Percentiles rank a stretch among this genome's conserved stretches.
These are phyloP conservation scores for Ceriops tagal DNA, from an alignment of 345 rosid species.

Conservation along the genomic window DNA sequence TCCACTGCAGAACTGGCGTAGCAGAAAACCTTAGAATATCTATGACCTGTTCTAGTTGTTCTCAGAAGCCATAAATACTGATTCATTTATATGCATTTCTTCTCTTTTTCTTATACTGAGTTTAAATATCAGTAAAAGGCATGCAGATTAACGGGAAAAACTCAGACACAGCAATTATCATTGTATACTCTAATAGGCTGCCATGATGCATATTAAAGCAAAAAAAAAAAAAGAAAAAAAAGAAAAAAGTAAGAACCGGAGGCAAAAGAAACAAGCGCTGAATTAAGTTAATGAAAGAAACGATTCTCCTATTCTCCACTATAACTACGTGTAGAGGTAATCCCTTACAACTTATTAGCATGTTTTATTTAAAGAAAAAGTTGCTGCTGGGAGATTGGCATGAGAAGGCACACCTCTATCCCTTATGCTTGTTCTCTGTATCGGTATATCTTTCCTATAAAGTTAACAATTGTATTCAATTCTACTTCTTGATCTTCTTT, in stretches of 20 bases:
- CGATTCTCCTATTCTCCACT: constrained; percentile 46
- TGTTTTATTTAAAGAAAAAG: constrained; percentile 44
- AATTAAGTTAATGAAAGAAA: constrained; percentile 30
- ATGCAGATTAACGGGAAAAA: neutral
- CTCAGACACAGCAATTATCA: neutral
- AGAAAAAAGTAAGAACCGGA: constrained; percentile 5
- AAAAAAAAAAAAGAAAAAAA: constrained; percentile 5
- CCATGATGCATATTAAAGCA: neutral
- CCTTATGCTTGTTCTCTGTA: constrained; percentile 43
- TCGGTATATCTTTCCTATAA: constrained; percentile 26
- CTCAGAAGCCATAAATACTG: no score
- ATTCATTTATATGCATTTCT: no score
- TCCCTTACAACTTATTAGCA: constrained; percentile 45
- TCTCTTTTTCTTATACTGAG: no score
- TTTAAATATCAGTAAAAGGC: no score
- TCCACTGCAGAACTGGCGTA: no score
- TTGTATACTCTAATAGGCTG: neutral
- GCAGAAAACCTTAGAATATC: no score
- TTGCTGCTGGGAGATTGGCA: constrained; percentile 32
- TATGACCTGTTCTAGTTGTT: no score
- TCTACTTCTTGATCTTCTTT: constrained; percentile 79
- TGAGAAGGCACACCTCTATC: constrained; percentile 37
- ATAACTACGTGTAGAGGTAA: constrained; percentile 34
- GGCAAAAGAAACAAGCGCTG: constrained; percentile 8
- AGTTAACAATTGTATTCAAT: constrained; percentile 6